Evolutionary conservation across 805 yeast genomes (phyloP).

Genomic region (Candida golubevii): DNA sequence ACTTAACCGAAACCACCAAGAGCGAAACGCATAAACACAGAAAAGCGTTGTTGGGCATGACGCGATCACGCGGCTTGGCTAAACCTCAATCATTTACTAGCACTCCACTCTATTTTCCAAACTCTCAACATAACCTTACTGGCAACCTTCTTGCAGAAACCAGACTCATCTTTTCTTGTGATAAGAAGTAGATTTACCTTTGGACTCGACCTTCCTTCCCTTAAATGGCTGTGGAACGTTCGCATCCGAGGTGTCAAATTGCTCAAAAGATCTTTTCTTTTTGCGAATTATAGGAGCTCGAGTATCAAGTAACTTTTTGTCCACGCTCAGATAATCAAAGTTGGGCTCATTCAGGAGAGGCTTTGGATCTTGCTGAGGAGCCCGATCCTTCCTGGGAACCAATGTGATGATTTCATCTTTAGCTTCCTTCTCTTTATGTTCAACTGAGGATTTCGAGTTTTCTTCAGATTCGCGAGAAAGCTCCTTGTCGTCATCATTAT

Average conservation of each 20-base stretch:
- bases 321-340: constrained; percentile 11
- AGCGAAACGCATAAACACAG: no score
- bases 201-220: constrained; percentile 32
- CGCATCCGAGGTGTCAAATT: constrained; percentile 44
- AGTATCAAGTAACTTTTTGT: constrained; percentile 11
- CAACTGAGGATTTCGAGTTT: no score
- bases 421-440: not conserved
- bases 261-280: constrained; percentile 53
- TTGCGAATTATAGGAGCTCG: constrained; percentile 18
- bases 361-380: not conserved
- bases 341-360: not conserved
- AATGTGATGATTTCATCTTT: constrained; percentile 5
- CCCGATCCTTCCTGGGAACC: constrained; percentile 1
- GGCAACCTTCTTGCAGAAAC: no score
- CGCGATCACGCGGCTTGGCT: no score
- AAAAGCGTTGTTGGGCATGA: no score
- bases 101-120: no score
- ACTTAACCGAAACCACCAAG: no score
- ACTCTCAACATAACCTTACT: no score
- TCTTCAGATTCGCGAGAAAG: no score
- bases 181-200: constrained; percentile 39
- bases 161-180: constrained; percentile 8
- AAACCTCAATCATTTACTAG: no score
- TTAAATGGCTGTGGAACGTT: constrained; percentile 55
- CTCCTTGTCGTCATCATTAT: no score